Percentiles rank a stretch among this genome's conserved stretches.
Conservation (phyloP, 805 yeast species). For the Suhomyces emberorum region DNA sequence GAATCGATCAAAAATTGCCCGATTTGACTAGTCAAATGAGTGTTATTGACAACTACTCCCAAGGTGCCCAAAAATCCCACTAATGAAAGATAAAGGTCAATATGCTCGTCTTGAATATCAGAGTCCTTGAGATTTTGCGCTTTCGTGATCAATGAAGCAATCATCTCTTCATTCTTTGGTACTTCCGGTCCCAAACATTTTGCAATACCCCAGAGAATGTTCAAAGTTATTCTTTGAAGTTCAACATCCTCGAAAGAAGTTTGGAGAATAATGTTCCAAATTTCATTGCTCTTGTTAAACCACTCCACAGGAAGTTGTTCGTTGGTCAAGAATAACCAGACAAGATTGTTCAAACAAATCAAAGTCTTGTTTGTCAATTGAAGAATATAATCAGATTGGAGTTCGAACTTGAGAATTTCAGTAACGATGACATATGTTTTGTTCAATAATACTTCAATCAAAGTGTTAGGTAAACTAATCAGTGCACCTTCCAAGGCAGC, state of each 20-base stretch:
- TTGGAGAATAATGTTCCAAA: conserved; percentile 29
- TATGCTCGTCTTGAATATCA: conserved; percentile 5
- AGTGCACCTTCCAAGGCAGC: conserved; percentile 8
- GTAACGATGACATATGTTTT: conserved; percentile 29
- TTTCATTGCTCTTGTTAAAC: conserved; percentile 24
- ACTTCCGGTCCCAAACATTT: conserved; percentile 36
- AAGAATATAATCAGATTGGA: conserved; percentile 18
- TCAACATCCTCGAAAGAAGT: conserved; percentile 14
- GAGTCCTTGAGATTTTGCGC: conserved; percentile 12
- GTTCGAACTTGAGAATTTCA: conserved; percentile 39
- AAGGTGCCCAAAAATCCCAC: conserved; percentile 53
- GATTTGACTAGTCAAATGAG: conserved; percentile 42
- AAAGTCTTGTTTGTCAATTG: conserved; percentile 54
- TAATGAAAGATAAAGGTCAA: conserved; percentile 25
- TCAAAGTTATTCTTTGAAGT: conserved; percentile 31
- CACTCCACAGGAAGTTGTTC: conserved; percentile 37
- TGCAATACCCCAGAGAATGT: conserved; percentile 36
- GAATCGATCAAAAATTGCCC: conserved; percentile 28
- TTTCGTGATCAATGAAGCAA: conserved; percentile 22
- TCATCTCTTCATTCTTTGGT: conserved; percentile 15
- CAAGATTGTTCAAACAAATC: conserved; percentile 66
- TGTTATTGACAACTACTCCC: conserved; percentile 45
- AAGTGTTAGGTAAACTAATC: conserved; percentile 15
- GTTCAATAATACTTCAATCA: conserved; percentile 18
- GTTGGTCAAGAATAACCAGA: conserved; percentile 50